Base-by-base conservation (phyloP, 2,329 filamentous ascomycete species). In the Coleophoma crateriformis region DNA sequence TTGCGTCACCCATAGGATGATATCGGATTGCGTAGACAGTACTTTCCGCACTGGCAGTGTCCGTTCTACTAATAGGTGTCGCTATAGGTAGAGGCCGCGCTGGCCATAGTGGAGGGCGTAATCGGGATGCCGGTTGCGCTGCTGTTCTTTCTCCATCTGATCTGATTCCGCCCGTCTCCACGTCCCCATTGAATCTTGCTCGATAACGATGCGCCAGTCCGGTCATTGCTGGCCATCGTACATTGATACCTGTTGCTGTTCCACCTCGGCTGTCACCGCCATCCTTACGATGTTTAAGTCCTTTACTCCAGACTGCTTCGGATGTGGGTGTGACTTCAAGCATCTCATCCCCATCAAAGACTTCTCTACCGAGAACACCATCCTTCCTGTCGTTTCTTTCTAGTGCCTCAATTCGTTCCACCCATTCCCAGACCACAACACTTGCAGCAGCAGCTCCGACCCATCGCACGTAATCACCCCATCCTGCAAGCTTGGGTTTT, bases 391-490 rank as follows among this genome's bases (percentile, higher is more conserved):
- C 84, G 61, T 88, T 82, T 64, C 84, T 77, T 67, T 88, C 85
- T 49, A 88, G 67, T 2, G 84, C 83, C 65, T 89, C 85, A 52
- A 88, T 89, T 35, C 85, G 74, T 65, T 89, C 85, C 4, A 88
- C 85, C 85, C 85, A 88, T 67, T 89, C 85, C 85, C 85, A 89
- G 4, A 89, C 85, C 33, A 88, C 84, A n/a, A 88, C 85, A 69
- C 84, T 88, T 6, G 85, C 85, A 6, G 85, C 84, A 0, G 84
- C 84, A 4, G 85, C 84, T 45, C 85, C 85, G 15, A 89, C 85
- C 85, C 85, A 89, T 53, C 85, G 74, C 48, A 89, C 85, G 61
- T 88, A 89, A 58, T 87, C 85, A 64, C 85, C 85, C 85, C 85
- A 89, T 12, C 82, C 82, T 42, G 84, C 84, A 50, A 88, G 77